Evolutionary conservation across 441 rosid genomes (phyloP).

Genomic region (Hura crepitans): DNA sequence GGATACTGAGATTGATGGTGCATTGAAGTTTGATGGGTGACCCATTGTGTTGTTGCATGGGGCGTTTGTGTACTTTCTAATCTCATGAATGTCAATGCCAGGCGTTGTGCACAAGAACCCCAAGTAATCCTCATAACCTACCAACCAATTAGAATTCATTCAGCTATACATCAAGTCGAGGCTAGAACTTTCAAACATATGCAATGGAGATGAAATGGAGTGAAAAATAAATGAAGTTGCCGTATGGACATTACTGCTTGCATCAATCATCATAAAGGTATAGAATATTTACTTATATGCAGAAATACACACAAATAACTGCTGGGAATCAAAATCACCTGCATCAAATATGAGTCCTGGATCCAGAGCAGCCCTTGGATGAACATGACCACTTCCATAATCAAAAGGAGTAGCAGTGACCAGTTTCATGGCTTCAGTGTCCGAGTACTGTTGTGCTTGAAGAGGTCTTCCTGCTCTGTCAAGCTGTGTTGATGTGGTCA

Average conservation of each 20-base stretch:
- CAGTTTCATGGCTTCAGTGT: conserved; percentile 67
- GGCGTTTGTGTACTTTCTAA: conserved; percentile 60
- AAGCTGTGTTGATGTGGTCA: conserved; percentile 78
- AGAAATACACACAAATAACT: neutral
- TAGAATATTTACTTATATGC: neutral
- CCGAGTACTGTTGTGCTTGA: conserved; percentile 84
- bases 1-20: conserved; percentile 79
- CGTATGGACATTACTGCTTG: too few species aligned
- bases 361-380: conserved; percentile 90
- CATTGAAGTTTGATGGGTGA: conserved; percentile 78
- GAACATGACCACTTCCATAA: conserved; percentile 94
- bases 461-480: conserved; percentile 92
- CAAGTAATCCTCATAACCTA: conserved; percentile 81
- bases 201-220: too few species aligned
- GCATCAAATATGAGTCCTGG: conserved; percentile 95
- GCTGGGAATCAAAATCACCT: conserved; percentile 37
- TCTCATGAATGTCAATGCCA: conserved; percentile 71
- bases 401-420: conserved; percentile 89
- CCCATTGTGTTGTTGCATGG: conserved; percentile 76
- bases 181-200: neutral
- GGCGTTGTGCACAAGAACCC: conserved; percentile 95
- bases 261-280: neutral
- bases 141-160: neutral
- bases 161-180: neutral
- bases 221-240: neutral